phyloP scores from a whole-genome alignment of 371 early-diverging fungal genomes.

The Lichtheimia hyalospora region DNA sequence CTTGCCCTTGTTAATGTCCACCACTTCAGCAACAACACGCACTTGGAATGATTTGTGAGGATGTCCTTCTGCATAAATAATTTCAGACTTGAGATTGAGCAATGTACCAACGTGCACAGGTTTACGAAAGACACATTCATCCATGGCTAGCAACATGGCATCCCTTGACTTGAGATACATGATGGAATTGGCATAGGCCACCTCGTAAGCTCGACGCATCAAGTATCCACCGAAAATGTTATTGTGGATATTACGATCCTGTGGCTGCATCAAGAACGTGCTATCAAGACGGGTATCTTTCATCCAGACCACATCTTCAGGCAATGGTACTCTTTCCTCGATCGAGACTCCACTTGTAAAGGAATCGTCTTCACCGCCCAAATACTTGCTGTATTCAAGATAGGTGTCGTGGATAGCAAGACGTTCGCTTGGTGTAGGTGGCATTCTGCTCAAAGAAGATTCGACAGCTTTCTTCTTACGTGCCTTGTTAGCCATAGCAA shows the following conservation, averaged over 20 bases:
- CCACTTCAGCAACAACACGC: constrained; percentile 76
- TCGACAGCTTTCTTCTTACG: constrained; percentile 62
- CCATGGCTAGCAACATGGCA: constrained; percentile 69
- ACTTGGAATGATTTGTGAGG: constrained; percentile 70
- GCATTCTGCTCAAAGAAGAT: constrained; percentile 59
- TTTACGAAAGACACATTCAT: constrained; percentile 84
- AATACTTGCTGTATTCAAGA: constrained; percentile 51
- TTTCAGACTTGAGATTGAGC: constrained; percentile 70
- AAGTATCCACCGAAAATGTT: constrained; percentile 91
- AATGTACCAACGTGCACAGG: constrained; percentile 91
- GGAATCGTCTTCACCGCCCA: constrained; percentile 7
- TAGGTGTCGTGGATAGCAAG: constrained; percentile 83
- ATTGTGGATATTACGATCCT: constrained; percentile 90
- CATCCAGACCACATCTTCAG: constrained; percentile 72
- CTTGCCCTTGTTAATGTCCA: constrained; percentile 61
- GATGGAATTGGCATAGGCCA: constrained; percentile 76
- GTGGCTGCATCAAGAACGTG: constrained; percentile 74
- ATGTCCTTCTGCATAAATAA: constrained; percentile 62
- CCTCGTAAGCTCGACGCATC: constrained; percentile 79
- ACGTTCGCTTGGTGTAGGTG: constrained; percentile 88
- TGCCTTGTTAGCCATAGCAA: constrained; percentile 73
- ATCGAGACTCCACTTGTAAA: background rate
- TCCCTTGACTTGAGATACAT: constrained; percentile 57
- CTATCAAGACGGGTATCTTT: constrained; percentile 76
- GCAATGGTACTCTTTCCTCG: constrained; percentile 13